Percentiles rank a stretch among this genome's conserved stretches.
phyloP scores from a whole-genome alignment of 2,329 filamentous ascomycete genomes.

The Gnomoniopsis sp. region DNA sequence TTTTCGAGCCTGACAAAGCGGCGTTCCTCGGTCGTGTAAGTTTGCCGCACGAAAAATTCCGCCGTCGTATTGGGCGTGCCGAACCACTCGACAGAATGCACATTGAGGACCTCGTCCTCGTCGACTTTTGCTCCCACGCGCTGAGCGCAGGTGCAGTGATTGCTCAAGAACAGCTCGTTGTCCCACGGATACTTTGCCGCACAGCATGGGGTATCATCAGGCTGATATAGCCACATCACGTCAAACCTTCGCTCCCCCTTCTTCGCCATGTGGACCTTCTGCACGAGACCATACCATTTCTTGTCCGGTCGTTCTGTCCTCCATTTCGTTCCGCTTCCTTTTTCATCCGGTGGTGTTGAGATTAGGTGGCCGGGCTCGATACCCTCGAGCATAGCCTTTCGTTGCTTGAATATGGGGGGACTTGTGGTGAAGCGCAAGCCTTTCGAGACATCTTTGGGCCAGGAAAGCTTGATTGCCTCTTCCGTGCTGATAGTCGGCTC shows the following conservation, averaged over 20 bases:
- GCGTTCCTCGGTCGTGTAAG: conserved; percentile 57
- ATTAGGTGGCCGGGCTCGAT: conserved; percentile 47
- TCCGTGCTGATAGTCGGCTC: conserved; percentile 25
- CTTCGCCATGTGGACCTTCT: conserved; percentile 41
- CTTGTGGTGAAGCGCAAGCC: background rate
- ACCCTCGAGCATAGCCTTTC: conserved; percentile 22
- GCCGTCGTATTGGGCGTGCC: conserved; percentile 38
- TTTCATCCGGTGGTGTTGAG: conserved; percentile 41
- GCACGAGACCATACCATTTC: conserved; percentile 71
- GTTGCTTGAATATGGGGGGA: conserved; percentile 5
- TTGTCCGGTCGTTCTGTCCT: conserved; percentile 42
- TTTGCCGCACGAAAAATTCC: conserved; percentile 68
- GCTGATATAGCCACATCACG: conserved; percentile 71
- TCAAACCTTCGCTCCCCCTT: conserved; percentile 46
- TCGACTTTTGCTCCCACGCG: conserved; percentile 37
- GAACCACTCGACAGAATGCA: conserved; percentile 58
- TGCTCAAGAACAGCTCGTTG: conserved; percentile 74
- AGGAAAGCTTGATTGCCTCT: conserved; percentile 19
- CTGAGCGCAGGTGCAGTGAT: conserved; percentile 68
- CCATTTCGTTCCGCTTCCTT: conserved; percentile 54
- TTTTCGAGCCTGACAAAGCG: conserved; percentile 58
- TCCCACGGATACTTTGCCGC: conserved; percentile 63
- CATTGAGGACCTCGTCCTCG: conserved; percentile 53
- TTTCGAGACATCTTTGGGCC: background rate
- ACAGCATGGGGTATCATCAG: conserved; percentile 67